Percentiles rank a stretch among this genome's conserved stretches.
phyloP scores from a whole-genome alignment of 2,329 filamentous ascomycete genomes.

The Mycosphaerelloides madeirae region DNA sequence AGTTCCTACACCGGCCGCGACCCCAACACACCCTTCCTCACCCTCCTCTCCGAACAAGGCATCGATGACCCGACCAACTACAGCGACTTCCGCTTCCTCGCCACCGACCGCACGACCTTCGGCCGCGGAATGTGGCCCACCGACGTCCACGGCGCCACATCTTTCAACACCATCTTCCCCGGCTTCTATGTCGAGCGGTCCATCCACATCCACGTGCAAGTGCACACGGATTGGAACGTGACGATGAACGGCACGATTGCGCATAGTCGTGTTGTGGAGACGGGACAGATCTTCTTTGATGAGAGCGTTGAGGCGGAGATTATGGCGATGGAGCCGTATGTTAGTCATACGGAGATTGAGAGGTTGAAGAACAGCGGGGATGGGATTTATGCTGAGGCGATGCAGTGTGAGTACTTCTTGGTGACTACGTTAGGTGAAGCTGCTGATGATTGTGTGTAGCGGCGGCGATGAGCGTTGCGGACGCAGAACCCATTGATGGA shows the following conservation, averaged over 20 bases:
- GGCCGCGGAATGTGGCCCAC: conserved; percentile 13
- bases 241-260: conserved; percentile 8
- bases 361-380: conserved; percentile 5
- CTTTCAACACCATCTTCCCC: conserved; percentile 10
- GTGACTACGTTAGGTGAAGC: not conserved
- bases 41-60: conserved; percentile 2
- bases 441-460: no score
- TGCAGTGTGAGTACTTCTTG: not conserved
- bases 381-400: conserved; percentile 2
- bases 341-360: conserved; percentile 8
- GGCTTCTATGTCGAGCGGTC: conserved; percentile 12
- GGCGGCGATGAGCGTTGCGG: conserved; percentile 4
- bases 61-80: conserved; percentile 7
- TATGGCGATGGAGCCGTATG: conserved; percentile 12
- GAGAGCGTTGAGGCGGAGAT: conserved; percentile 8
- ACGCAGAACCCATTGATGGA: conserved; percentile 11
- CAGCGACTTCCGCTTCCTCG: conserved; percentile 6
- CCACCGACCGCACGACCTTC: conserved; percentile 7
- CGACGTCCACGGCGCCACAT: conserved; percentile 6
- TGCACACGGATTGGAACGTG: conserved; percentile 11
- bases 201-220: conserved; percentile 15
- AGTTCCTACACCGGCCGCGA: conserved; percentile 1
- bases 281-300: conserved; percentile 12
- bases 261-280: conserved; percentile 8
- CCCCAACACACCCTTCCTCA: conserved; percentile 7